phyloP scores from a whole-genome alignment of 306 rosid species.

The Begonia fuchsioides region DNA sequence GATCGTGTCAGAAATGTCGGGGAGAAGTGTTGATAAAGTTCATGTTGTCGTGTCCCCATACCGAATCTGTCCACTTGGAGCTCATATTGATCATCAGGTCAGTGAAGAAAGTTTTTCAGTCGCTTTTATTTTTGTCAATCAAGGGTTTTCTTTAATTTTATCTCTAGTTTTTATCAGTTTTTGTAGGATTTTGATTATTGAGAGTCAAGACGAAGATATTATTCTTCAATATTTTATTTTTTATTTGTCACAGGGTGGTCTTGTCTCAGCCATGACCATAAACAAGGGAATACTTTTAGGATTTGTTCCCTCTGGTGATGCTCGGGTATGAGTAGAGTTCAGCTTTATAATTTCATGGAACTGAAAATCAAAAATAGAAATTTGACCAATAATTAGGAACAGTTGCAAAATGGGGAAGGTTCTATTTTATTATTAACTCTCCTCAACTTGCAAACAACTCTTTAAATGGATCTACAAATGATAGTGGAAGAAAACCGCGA shows the following conservation, averaged over 20 bases:
- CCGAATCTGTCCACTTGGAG: constrained; percentile 94
- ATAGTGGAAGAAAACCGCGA: too few relatives aligned
- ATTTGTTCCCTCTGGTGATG: constrained; percentile 59
- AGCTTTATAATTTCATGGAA: too few relatives aligned
- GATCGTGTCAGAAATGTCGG: constrained; percentile 47
- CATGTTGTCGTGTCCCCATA: constrained; percentile 75
- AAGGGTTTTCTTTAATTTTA: too few relatives aligned
- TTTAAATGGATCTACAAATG: constrained; percentile 3
- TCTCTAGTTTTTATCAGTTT: too few relatives aligned
- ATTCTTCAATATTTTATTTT: neutral
- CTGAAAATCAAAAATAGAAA: too few relatives aligned
- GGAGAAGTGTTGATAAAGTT: constrained; percentile 37
- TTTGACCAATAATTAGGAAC: too few relatives aligned
- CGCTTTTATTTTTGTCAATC: neutral
- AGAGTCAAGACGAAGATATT: neutral
- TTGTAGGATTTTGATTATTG: constrained; percentile 1
- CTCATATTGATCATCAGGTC: constrained; percentile 98
- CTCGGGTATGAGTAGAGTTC: constrained; percentile 26
- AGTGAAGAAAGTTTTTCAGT: constrained; percentile 1
- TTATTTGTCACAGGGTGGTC: constrained; percentile 56
- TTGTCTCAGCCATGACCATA: constrained; percentile 76
- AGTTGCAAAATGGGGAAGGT: too few relatives aligned
- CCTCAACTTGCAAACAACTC: too few relatives aligned
- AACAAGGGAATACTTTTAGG: constrained; percentile 80
- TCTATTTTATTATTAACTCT: too few relatives aligned